Base-by-base conservation (phyloP, 2,329 filamentous ascomycete genomes). In the Dothideomycetes sp. region DNA sequence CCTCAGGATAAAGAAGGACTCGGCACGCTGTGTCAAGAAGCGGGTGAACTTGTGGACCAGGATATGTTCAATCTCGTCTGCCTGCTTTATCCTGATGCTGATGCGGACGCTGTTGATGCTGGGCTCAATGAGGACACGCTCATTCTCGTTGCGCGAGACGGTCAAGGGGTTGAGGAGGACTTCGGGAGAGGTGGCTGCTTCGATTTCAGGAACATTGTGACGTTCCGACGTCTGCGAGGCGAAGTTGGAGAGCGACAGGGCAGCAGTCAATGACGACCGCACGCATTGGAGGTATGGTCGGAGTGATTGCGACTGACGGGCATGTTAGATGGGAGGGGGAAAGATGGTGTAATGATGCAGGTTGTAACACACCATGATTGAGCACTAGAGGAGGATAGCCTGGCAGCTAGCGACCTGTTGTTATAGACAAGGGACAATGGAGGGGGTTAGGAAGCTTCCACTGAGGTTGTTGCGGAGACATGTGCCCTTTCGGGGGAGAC, bases 51-150 rank as follows among this genome's bases (percentile, higher is more conserved):
- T 98, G 70, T 96, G 91, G 49, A 98, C 91, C 47, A 98, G 70
- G 50, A 98, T 96, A 61, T 93, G 78, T 65, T 98, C 91, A 56
- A 96, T 98, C 69, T 98, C 91, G 64, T 98, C 91, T 47, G 91
- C 91, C 71, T 98, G 91, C 70, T 98, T 98, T 65, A 98, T 95
- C 72, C 89, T 86, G 69, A 98, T 94, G 74, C 86, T 94, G 58
- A 98, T 84, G 53, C 91, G 82, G 52, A 98, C 84, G 52, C 84
- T 93, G 74, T 98, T 98, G 68, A 96, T 82, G 63, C 84, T 91
- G 40, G 91, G 88, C 69, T 96, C 89, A 60, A 96, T 94, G 47
- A 94, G 71, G 51, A 98, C 89, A 54, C 84, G 81, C 74, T 98
- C 91, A 62, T 95, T 94, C 66, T 96, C 88, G 65, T 98, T 98